phyloP scores from a whole-genome alignment of 2,329 filamentous ascomycete species.

The Didymella sp. region DNA sequence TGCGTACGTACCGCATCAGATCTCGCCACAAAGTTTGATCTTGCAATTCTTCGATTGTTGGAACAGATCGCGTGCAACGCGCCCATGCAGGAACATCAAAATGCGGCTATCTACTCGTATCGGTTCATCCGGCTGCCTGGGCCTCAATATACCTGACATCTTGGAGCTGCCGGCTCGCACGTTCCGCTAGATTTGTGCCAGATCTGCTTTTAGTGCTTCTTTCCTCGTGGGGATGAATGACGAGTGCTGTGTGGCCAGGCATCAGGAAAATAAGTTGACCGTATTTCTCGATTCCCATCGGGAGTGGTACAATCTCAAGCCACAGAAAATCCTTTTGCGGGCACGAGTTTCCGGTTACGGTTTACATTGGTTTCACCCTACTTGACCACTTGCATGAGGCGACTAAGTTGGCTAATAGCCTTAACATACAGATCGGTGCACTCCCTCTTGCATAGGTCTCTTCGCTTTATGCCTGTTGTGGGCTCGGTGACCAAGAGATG shows the following conservation, averaged over 20 bases:
- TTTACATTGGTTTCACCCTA: conserved; percentile 1
- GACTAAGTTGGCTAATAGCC: background rate
- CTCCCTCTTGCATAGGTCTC: conserved; percentile 55
- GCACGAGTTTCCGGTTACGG: background rate
- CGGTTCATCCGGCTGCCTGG: conserved; percentile 2
- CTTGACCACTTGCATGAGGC: conserved; percentile 7
- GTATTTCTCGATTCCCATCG: background rate
- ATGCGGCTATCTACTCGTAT: conserved; percentile 11
- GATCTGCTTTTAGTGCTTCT: background rate
- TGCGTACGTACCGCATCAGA: conserved; percentile 13
- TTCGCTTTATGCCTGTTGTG: conserved; percentile 55
- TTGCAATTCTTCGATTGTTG: conserved; percentile 15
- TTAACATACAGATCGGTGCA: conserved; percentile 59
- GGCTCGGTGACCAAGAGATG: conserved; percentile 40
- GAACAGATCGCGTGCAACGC: conserved; percentile 16
- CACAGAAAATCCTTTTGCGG: background rate
- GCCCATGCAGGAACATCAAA: conserved; percentile 19
- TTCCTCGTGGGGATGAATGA: background rate
- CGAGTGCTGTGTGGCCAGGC: conserved; percentile 2
- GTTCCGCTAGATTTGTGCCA: background rate
- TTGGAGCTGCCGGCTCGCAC: conserved; percentile 1
- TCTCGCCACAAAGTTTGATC: conserved; percentile 26
- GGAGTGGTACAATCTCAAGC: background rate
- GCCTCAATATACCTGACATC: background rate
- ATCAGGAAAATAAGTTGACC: background rate